phyloP scores from a whole-genome alignment of 2,329 filamentous ascomycete species.

The Fusarium chuoi region DNA sequence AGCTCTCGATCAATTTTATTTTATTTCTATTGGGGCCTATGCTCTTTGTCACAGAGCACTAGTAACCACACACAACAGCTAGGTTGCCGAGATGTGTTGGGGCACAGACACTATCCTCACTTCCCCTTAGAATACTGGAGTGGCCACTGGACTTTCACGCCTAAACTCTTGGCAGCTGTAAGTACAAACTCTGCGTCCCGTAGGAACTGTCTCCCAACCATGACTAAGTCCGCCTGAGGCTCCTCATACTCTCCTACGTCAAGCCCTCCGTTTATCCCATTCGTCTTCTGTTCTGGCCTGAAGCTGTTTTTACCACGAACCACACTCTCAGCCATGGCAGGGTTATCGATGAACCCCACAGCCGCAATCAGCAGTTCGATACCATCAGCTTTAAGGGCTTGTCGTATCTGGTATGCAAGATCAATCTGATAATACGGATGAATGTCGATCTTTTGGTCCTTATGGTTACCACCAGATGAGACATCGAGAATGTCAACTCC shows the following conservation, averaged over 20 bases:
- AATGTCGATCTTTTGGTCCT: conserved; percentile 66
- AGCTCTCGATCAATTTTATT: background rate
- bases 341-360: conserved; percentile 78
- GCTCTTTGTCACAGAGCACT: no score
- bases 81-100: no score
- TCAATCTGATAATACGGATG: conserved; percentile 78
- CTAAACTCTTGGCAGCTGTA: conserved; percentile 75
- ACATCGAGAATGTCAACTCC: conserved; percentile 88
- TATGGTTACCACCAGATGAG: conserved; percentile 77
- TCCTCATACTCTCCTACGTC: conserved; percentile 53
- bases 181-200: conserved; percentile 83
- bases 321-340: conserved; percentile 66
- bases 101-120: background rate
- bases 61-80: background rate
- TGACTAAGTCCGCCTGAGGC: conserved; percentile 71
- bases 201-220: conserved; percentile 80
- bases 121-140: conserved; percentile 63
- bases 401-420: conserved; percentile 76
- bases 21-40: no score
- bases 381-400: conserved; percentile 63
- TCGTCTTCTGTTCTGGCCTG: accelerated
- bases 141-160: conserved; percentile 75
- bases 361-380: conserved; percentile 71
- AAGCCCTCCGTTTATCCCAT: conserved; percentile 30
- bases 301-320: background rate